A percentile compares a stretch with the other conserved stretches of the same genome.
phyloP scores from a whole-genome alignment of 1,284 basidiomycete species.

The Ustanciosporium gigantosporum region DNA sequence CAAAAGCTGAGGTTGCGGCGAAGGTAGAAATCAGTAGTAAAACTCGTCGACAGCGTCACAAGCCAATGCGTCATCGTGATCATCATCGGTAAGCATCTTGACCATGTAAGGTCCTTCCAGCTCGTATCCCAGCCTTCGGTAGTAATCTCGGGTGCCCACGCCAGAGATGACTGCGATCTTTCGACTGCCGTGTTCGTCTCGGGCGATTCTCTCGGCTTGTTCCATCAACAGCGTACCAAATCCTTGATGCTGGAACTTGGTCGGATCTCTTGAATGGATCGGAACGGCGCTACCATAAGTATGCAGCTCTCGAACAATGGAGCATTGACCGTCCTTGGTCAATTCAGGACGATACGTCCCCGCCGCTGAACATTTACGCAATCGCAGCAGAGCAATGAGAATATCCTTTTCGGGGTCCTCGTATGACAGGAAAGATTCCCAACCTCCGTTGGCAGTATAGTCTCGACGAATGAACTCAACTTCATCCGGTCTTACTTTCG shows the following conservation, averaged over 20 bases:
- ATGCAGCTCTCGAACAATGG: constrained; percentile 93
- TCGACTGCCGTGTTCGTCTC: constrained; percentile 91
- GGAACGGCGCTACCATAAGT: constrained; percentile 99
- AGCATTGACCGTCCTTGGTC: constrained; percentile 75
- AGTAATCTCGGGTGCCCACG: constrained; percentile 92
- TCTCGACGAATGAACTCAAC: constrained; percentile 96
- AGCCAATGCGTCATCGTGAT: constrained; percentile 7
- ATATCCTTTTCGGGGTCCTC: constrained; percentile 98
- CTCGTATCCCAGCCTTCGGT: constrained; percentile 86
- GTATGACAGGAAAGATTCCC: constrained; percentile 99
- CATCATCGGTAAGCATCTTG: constrained; percentile 39
- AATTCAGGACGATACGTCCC: constrained; percentile 96
- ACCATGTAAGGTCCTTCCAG: constrained; percentile 81
- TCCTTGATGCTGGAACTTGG: constrained; percentile 74
- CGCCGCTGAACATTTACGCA: constrained; percentile 92
- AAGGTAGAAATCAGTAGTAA: constrained; percentile 15
- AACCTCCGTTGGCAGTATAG: constrained; percentile 90
- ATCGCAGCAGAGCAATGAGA: constrained; percentile 85
- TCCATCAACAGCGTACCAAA: constrained; percentile 99
- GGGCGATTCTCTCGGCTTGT: constrained; percentile 96
- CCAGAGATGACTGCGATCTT: constrained; percentile 96
- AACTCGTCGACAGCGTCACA: constrained; percentile 3
- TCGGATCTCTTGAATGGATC: constrained; percentile 94
- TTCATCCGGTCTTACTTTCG: constrained; percentile 92
- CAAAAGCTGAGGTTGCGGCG: neutral